Conservation (phyloP, 2,329 filamentous ascomycete species). For the Monilinia fructigena region DNA sequence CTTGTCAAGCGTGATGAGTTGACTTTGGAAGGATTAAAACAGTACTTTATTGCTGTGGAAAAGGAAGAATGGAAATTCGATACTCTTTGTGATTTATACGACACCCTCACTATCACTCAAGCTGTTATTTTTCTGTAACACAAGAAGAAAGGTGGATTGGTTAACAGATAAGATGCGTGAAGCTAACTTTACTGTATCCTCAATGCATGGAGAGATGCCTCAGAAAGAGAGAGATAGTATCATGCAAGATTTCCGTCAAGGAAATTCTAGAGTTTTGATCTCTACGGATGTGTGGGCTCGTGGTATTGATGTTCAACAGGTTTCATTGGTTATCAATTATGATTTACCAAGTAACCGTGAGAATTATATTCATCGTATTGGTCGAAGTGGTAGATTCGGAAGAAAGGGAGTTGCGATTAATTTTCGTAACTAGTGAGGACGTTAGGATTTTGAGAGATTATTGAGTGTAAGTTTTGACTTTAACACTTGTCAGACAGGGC, state of each 20-base stretch:
- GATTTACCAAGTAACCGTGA: conserved; percentile 97
- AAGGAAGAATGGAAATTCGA: conserved; percentile 99
- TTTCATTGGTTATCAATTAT: conserved; percentile 98
- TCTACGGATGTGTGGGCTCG: conserved; percentile 97
- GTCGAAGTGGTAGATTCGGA: conserved; percentile 90
- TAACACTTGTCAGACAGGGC: background rate
- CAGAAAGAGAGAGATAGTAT: conserved; percentile 98
- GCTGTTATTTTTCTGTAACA: conserved; percentile 99
- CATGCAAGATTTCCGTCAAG: conserved; percentile 98
- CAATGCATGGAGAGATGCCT: conserved; percentile 99
- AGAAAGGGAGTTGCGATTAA: conserved; percentile 99
- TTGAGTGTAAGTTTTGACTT: conserved; percentile 68
- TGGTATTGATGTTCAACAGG: conserved; percentile 98
- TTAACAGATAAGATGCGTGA: conserved; percentile 99
- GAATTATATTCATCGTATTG: conserved; percentile 99
- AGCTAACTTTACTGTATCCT: conserved; percentile 96
- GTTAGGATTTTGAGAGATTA: conserved; percentile 94
- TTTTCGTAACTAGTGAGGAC: conserved; percentile 98
- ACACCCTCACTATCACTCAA: conserved; percentile 97
- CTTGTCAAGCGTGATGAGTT: conserved; percentile 98
- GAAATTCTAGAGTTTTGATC: conserved; percentile 92
- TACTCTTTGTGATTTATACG: conserved; percentile 96
- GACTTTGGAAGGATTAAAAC: conserved; percentile 94
- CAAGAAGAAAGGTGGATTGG: conserved; percentile 98
- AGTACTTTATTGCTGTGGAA: conserved; percentile 98